Evolutionary conservation across 768 basidiomycete genomes (phyloP), one percentile per base, ranked within the genome.

Genomic region (Calocera cornea): DNA sequence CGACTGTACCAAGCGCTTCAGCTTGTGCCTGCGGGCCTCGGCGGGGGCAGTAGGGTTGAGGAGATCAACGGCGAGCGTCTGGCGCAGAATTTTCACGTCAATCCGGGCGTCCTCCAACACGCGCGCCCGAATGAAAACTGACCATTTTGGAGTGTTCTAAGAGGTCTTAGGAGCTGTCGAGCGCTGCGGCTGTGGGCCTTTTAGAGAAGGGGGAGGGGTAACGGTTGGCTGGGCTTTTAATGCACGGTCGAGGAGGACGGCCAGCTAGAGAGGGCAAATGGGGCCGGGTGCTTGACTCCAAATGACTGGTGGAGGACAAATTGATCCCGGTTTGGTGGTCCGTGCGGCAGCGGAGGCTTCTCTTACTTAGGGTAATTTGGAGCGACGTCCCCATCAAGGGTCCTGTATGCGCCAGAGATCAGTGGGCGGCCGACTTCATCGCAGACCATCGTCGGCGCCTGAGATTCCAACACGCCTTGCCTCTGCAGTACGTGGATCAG

Each of bases 31-130:
- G 79, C 83, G 87, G 79, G 81, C 87, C 81, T 95, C 90, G 73
- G 85, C 79, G 77, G 92, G 90, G 72, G 85, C 79, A 69, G 92
- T 89, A 73, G 93, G 95, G 87, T 98, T 91, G 78, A 98, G 88
- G 78, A 99, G 89, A 81, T 99, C 97, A 78, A 97, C 78, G 78
- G 92, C 93, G 82, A 98, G 92, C 85, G 92, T 84, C 95, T 95
- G 68, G 8, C 2, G 54, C 31, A 60, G 14, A 60, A 29, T 60
- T 60, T 60, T 60, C 54, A 31, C 54, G 54, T 60, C 31, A 60
- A 27, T 33, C 54, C 5, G 22, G 54, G 14, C 27, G 27, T 7
- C 54, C 54, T 27, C 44, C 54, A 60, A 60, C 31, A 60, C 31
- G 27, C 27, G 54, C 22, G 8, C 27, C 14, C 14, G 19, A 10